Evolutionary conservation across 1,139 yeast genomes (phyloP), one percentile per base, ranked within the genome.

Genomic region (Sugiyamaella novakii): DNA sequence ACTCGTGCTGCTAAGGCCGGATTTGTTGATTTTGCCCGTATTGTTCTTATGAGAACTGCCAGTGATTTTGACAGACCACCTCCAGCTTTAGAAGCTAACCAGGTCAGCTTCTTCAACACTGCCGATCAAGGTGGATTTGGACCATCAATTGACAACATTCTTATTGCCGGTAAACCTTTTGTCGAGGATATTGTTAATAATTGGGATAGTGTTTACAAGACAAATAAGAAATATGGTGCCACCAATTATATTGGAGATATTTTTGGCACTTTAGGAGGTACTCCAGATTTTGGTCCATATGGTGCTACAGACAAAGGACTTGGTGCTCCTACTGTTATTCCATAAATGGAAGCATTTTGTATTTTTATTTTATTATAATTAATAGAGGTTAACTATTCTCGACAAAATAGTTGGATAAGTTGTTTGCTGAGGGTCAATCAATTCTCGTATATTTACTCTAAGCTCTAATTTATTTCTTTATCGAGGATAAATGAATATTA

Each of bases 11-110:
- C 79, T 55, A 70, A 69, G 54, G 70, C 70, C 58, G 84, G 83
- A 15, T 70, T 80, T 54, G 79, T 78, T 45, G 83, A 80, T 62
- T 81, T 67, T 63, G 70, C 74, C 54, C 75, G 86, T 66, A 71
- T 82, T 52, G 79, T 81, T 25, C 72, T 81, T 24, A 72, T 81
- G 81, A 78, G 87, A 71, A 73, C 85, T 22, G 79, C 80, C 57
- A 79, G 84, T 7, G 84, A 82, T 65, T 80, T 79, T 62, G 76
- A 82, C 53, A 75, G 79, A 59, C 77, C 83, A 45, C 82, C 82
- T 52, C 74, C 80, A 53, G 66, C 69, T 10, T 60, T 72, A 60
- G 56, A 69, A 25, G 67, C 73, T 54, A 67, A 71, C 54, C 71
- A 83, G 11, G 74, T 76, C 40, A 70, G 70, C 37, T 79, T 77